These are phyloP conservation scores for Abrus precatorius DNA, from an alignment of 306 rosid genomes.

Conservation along the genomic window DNA sequence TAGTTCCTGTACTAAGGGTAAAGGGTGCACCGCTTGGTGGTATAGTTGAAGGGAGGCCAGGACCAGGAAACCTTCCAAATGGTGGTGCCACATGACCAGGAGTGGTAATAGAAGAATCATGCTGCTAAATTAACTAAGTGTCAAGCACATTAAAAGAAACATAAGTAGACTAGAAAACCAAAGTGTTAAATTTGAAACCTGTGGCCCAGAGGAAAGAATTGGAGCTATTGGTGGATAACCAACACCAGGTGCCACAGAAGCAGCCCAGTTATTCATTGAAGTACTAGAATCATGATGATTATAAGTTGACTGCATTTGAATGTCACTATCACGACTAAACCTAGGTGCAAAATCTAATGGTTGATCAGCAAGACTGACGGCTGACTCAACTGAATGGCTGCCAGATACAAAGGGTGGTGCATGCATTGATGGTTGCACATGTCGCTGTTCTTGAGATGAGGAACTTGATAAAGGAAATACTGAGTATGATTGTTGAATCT, in stretches of 20 bases:
- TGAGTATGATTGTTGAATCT: slow-evolving; percentile 65
- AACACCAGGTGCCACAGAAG: slow-evolving; percentile 68
- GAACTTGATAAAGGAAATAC: slow-evolving; percentile 57
- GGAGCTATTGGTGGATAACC: slow-evolving; percentile 75
- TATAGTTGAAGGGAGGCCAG: slow-evolving; percentile 70
- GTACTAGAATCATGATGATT: slow-evolving; percentile 70
- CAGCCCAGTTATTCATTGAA: slow-evolving; percentile 74
- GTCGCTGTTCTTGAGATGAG: slow-evolving; percentile 69
- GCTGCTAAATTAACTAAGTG: slow-evolving; percentile 67
- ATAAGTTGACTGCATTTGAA: slow-evolving; percentile 66
- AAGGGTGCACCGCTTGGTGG: slow-evolving; percentile 71
- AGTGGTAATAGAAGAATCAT: slow-evolving; percentile 70
- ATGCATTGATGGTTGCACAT: slow-evolving; percentile 63
- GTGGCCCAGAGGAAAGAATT: slow-evolving; percentile 74
- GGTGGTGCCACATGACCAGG: slow-evolving; percentile 74
- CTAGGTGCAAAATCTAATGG: slow-evolving; percentile 91
- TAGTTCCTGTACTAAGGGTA: slow-evolving; percentile 64
- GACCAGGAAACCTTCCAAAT: slow-evolving; percentile 87
- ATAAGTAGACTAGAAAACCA: slow-evolving; percentile 18
- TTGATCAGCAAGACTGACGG: slow-evolving; percentile 82
- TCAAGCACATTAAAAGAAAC: slow-evolving; percentile 42
- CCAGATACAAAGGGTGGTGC: slow-evolving; percentile 56
- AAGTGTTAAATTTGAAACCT: slow-evolving; percentile 64
- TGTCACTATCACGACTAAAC: slow-evolving; percentile 68
- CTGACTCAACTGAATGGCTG: slow-evolving; percentile 63